Evolutionary conservation across 768 basidiomycete genomes (phyloP).

Genomic region (Leccinum broughii): DNA sequence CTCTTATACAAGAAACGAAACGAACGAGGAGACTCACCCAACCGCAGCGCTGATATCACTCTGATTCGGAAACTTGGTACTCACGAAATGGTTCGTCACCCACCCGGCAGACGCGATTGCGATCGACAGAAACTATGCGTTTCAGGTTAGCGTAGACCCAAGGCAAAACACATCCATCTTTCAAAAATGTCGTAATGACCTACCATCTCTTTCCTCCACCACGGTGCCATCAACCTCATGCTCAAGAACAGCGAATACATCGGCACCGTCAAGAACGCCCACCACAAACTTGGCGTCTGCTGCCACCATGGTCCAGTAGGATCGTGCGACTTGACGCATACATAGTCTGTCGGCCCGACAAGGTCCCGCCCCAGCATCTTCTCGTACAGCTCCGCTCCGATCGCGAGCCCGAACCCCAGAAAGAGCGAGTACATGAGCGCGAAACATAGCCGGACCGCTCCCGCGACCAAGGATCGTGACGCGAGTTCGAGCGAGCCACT

Average conservation of each 20-base stretch:
- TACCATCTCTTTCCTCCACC: slow-evolving; percentile 56
- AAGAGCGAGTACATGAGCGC: slow-evolving; percentile 78
- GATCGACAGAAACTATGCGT: slow-evolving; percentile 48
- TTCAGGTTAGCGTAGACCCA: neutral
- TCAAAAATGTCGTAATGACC: slow-evolving; percentile 16
- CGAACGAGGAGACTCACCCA: slow-evolving; percentile 42
- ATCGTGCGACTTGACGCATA: slow-evolving; percentile 58
- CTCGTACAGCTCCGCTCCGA: slow-evolving; percentile 70
- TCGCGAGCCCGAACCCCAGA: slow-evolving; percentile 78
- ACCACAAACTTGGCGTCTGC: slow-evolving; percentile 64
- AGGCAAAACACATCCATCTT: neutral
- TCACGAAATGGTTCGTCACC: slow-evolving; percentile 71
- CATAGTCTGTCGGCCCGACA: slow-evolving; percentile 56
- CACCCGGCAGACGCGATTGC: slow-evolving; percentile 69
- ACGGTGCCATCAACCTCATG: slow-evolving; percentile 63
- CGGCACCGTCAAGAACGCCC: slow-evolving; percentile 77
- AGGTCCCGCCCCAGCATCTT: slow-evolving; percentile 51
- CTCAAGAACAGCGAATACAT: slow-evolving; percentile 67
- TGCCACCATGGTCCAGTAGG: slow-evolving; percentile 70
- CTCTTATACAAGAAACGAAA: neutral
- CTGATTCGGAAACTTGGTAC: slow-evolving; percentile 60
- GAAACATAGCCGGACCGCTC: slow-evolving; percentile 83
- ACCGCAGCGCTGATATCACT: slow-evolving; percentile 78
- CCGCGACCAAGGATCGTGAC: slow-evolving; percentile 78
- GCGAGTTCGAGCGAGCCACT: slow-evolving; percentile 76